Conservation (phyloP, 441 rosid genomes). For the Manihot esculenta region DNA sequence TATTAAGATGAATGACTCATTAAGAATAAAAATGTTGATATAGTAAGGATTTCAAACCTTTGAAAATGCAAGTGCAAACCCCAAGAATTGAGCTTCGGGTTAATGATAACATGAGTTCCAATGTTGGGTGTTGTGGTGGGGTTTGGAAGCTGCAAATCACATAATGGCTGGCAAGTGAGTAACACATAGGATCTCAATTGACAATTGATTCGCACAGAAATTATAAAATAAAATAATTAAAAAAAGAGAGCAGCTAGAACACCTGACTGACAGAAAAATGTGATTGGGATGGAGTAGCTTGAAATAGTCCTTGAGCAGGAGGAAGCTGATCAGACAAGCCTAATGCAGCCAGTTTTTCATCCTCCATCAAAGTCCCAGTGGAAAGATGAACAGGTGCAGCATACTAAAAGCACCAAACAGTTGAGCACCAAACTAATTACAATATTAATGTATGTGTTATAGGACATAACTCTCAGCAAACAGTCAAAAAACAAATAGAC, state of each 20-base stretch:
- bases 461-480: not conserved
- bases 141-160: conserved; percentile 61
- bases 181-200: conserved; percentile 11
- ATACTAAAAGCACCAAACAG: conserved; percentile 44
- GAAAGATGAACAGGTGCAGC: conserved; percentile 67
- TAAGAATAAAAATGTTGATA: conserved; percentile 17
- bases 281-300: conserved; percentile 68
- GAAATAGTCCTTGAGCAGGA: conserved; percentile 76
- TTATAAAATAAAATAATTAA: no score
- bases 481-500: not conserved
- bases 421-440: no score
- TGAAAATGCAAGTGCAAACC: conserved; percentile 91
- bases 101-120: conserved; percentile 84
- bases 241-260: not conserved
- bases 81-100: conserved; percentile 66
- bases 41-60: conserved; percentile 55
- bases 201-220: no score
- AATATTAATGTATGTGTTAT: not conserved
- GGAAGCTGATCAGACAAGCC: conserved; percentile 88
- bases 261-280: conserved; percentile 79
- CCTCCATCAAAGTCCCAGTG: conserved; percentile 71
- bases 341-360: conserved; percentile 73
- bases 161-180: conserved; percentile 25
- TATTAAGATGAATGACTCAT: conserved; percentile 6
- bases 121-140: conserved; percentile 72